Conservation (phyloP, 1,139 yeast species). For the Yamadazyma dendronema region DNA sequence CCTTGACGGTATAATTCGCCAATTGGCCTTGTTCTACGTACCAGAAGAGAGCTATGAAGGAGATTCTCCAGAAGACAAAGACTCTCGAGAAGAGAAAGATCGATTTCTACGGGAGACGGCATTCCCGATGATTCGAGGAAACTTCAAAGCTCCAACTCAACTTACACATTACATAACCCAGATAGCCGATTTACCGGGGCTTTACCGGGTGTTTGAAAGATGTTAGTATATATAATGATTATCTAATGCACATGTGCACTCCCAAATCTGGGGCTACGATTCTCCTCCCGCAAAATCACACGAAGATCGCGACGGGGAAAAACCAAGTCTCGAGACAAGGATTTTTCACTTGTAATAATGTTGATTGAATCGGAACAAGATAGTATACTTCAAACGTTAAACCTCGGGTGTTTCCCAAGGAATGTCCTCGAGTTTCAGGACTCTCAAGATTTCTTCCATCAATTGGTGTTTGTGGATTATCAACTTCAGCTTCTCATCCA, state of each 20-base stretch:
- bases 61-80: slow-evolving; percentile 20
- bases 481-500: slow-evolving; percentile 36
- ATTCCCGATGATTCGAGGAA: slow-evolving; percentile 64
- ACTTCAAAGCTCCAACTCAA: slow-evolving; percentile 62
- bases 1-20: slow-evolving; percentile 59
- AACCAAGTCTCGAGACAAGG: no score
- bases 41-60: slow-evolving; percentile 53
- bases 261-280: neutral
- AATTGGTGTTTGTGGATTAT: slow-evolving; percentile 38
- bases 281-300: slow-evolving; percentile 1
- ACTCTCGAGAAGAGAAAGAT: slow-evolving; percentile 23
- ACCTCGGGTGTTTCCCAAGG: slow-evolving; percentile 41
- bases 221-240: no score
- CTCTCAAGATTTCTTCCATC: slow-evolving; percentile 36
- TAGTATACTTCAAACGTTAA: slow-evolving; percentile 21
- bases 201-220: slow-evolving; percentile 89
- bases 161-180: slow-evolving; percentile 63
- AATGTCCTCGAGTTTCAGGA: slow-evolving; percentile 34
- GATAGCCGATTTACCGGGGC: slow-evolving; percentile 87
- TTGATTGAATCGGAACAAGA: slow-evolving; percentile 14
- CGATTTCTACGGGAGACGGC: slow-evolving; percentile 51
- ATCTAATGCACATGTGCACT: no score
- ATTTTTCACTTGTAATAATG: slow-evolving; percentile 9
- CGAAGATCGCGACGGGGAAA: neutral
- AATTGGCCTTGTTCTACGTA: slow-evolving; percentile 69